Conservation (phyloP, 1,139 yeast genomes). For the Scheffersomyces cryptocercus region DNA sequence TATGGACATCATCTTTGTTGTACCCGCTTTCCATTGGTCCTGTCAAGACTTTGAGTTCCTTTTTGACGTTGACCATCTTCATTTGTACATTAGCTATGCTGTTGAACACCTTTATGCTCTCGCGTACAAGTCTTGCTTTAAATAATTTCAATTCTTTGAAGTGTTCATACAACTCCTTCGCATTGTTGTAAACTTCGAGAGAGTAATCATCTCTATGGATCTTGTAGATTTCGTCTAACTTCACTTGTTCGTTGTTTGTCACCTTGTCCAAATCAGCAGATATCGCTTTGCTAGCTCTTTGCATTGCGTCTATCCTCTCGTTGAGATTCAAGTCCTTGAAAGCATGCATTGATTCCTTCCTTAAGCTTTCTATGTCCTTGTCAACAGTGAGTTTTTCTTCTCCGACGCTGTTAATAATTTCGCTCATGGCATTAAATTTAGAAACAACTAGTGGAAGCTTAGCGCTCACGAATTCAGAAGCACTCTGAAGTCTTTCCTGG, state of each 20-base stretch:
- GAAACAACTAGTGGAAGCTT: slow-evolving; percentile 34
- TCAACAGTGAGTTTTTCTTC: slow-evolving; percentile 32
- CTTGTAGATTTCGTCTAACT: slow-evolving; percentile 15
- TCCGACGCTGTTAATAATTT: slow-evolving; percentile 23
- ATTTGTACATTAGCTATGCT: slow-evolving; percentile 41
- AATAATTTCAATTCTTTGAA: slow-evolving; percentile 23
- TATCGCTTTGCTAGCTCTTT: slow-evolving; percentile 7
- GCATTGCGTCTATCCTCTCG: slow-evolving; percentile 5
- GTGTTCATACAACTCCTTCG: slow-evolving; percentile 14
- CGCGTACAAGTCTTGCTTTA: slow-evolving; percentile 23
- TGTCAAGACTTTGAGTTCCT: slow-evolving; percentile 24
- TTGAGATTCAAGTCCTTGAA: slow-evolving; percentile 23
- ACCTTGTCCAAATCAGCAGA: slow-evolving; percentile 19
- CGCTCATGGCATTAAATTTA: slow-evolving; percentile 44
- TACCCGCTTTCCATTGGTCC: slow-evolving; percentile 4
- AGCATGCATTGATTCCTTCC: slow-evolving; percentile 35
- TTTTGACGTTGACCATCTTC: slow-evolving; percentile 37
- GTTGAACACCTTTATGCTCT: slow-evolving; percentile 28
- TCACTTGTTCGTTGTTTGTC: slow-evolving; percentile 7
- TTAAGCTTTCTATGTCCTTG: slow-evolving; percentile 29
- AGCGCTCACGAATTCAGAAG: slow-evolving; percentile 23
- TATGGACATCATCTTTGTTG: slow-evolving; percentile 5
- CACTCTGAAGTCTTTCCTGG: slow-evolving; percentile 21
- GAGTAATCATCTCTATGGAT: slow-evolving; percentile 17
- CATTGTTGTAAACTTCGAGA: slow-evolving; percentile 12